Conservation (phyloP, 2,329 filamentous ascomycete species). For the Ophiocordyceps sinensis region DNA sequence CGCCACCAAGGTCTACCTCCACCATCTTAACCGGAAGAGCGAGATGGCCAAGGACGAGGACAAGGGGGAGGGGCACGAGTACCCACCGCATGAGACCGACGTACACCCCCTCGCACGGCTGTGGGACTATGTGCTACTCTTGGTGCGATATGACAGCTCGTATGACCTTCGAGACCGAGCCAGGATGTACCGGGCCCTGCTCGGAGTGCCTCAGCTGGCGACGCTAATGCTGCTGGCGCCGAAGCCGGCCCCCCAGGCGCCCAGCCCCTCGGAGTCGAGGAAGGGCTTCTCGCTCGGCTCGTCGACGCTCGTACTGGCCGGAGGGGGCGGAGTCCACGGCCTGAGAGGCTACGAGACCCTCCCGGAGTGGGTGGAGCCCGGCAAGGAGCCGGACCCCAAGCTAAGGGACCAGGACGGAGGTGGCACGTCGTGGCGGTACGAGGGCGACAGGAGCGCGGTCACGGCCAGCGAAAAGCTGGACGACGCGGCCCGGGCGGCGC, state of each 20-base stretch:
- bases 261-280: conserved; percentile 74
- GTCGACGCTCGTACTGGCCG: conserved; percentile 70
- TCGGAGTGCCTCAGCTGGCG: conserved; percentile 74
- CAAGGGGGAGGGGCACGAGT: conserved; percentile 17
- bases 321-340: conserved; percentile 57
- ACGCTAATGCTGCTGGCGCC: conserved; percentile 82
- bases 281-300: conserved; percentile 70
- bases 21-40: conserved; percentile 58
- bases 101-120: conserved; percentile 58
- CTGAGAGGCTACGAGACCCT: conserved; percentile 66
- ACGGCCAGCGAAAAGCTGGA: conserved; percentile 53
- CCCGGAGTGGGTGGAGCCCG: conserved; percentile 72
- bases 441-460: conserved; percentile 19
- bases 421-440: conserved; percentile 14
- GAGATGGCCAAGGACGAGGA: conserved; percentile 23
- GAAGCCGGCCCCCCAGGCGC: conserved; percentile 83
- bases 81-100: conserved; percentile 14
- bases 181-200: conserved; percentile 72
- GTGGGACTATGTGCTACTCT: conserved; percentile 72
- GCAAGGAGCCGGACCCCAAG: conserved; percentile 62
- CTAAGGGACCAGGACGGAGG: conserved; percentile 47
- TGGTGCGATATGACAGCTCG: conserved; percentile 85
- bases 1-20: conserved; percentile 91
- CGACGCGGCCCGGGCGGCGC: conserved; percentile 27
- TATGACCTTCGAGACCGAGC: conserved; percentile 90